Base-by-base conservation (phyloP, 306 rosid species). In the Corylus avellana region DNA sequence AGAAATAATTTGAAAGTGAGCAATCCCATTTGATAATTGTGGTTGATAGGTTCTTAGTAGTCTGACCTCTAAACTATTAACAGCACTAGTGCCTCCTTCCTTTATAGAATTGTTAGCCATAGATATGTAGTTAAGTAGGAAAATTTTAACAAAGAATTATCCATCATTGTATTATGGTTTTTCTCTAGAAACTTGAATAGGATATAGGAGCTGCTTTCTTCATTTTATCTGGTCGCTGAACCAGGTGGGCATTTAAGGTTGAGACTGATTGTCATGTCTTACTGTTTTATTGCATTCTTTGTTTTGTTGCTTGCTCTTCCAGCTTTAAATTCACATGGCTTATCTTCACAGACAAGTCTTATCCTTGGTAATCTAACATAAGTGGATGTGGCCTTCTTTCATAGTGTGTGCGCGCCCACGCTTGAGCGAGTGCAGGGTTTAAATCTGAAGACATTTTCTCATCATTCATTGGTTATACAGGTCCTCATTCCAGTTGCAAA, bases 401-500 rank as follows among this genome's bases (percentile, higher is more conserved):
- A 4, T 11, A 3, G 35, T 59, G 37, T 59, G 35, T 20, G 35
- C 8, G 17, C 6, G 8, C 6, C 6, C 6, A 8, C 8, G 0
- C 8, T 0, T 8, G 1, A 6, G 46, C 46, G 8, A 6, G 7
- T 2, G 8, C 32, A 9, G 42, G 32, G n/a, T 29, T 62, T 14
- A 62, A 62, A 13, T 62, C 42, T 12, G 42, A 64, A 51, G n/a
- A 12, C 12, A 72, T 50, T 62, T 68, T 22, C 49, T 69, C 74
- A 46, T 77, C 49, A 74, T 75, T 69, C 17, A 11, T 54, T 59
- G 77, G 77, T 47, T 63, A 50, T 17, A 7, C 89, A 95, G 98
- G 92, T 95, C 80, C 94, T 95, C 63, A 75, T 95, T 70, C 98
- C 98, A 83, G 82, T 92, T 80, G 98, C 97, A 75, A 88, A 92